Base-by-base conservation (phyloP, 148 eudicot species). In the Vaccinium myrtillus region DNA sequence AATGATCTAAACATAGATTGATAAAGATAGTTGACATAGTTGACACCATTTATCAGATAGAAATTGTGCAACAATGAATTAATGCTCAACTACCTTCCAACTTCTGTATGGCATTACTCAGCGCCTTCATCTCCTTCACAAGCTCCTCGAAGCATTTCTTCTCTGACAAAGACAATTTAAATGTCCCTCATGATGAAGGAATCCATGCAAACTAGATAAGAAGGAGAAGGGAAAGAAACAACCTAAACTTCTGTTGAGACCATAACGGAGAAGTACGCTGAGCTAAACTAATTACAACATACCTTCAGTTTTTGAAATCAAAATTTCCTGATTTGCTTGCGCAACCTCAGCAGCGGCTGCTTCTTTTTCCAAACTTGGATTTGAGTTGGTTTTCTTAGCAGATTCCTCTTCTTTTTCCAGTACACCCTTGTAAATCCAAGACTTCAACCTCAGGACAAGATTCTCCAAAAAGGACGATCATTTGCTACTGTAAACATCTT, bases 381-480 rank as follows among this genome's bases (percentile, higher is more conserved):
- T 94, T 76, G 87, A 36, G 39, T 80, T 81, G 23, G 81, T 69
- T 81, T 83, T 82, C 71, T 86, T 82, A 6, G 67, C 75, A 70
- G 79, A 48, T 36, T 83, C 87, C 32, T 89, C 87, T 78, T 93
- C 95, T 74, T 91, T 93, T 83, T 91, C 93, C 46, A 83, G 83
- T 82, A 88, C 94, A 81, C 94, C 92, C 88, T 91, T 89, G 61
- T 96, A 93, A 69, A 96, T 89, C 98, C 98, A 96, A 85, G 98
- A 90, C 93, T 93, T 96, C 71, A 96, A 86, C 89, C 91, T 86
- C 23, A 96, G 98, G 82, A 94, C 75, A 83, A 96, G 59, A 75
- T 93, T 77, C 6, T 87, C 93, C 98, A n/a, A 88, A 51, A 87
- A 82, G 65, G 79, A 7, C 73, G n/a, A 80, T 71, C 61, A 83